Evolutionary conservation across 2,329 filamentous ascomycete genomes (phyloP).

Genomic region (Beauveria pseudobassiana): DNA sequence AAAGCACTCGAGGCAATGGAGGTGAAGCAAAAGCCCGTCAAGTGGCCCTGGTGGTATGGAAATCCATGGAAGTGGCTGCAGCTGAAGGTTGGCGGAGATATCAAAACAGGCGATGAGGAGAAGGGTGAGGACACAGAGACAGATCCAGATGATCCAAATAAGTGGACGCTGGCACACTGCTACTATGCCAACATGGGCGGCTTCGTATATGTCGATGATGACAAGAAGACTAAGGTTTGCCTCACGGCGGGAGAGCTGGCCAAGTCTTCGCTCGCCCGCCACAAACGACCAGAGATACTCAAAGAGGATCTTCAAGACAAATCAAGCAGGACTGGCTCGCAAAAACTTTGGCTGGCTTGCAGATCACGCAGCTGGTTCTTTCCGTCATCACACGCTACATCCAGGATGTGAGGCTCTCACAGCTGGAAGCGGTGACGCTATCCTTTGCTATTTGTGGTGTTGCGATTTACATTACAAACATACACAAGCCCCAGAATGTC

Average conservation of each 20-base stretch:
- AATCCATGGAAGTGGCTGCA: background rate
- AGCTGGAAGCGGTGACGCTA: background rate
- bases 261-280: too few relatives aligned
- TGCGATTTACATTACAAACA: background rate
- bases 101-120: background rate
- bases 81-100: background rate
- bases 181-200: conserved; percentile 4
- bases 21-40: background rate
- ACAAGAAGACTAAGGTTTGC: background rate
- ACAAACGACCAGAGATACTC: background rate
- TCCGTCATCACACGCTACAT: background rate
- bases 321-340: background rate
- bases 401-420: background rate
- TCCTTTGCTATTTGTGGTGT: background rate
- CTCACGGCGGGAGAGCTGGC: background rate
- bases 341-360: background rate
- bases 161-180: background rate
- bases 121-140: background rate
- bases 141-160: background rate
- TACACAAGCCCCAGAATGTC: background rate
- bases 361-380: background rate
- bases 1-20: background rate
- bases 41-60: background rate
- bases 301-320: background rate
- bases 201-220: background rate